Conservation (phyloP, 345 rosid genomes). For the Zanthoxylum bungeanum region DNA sequence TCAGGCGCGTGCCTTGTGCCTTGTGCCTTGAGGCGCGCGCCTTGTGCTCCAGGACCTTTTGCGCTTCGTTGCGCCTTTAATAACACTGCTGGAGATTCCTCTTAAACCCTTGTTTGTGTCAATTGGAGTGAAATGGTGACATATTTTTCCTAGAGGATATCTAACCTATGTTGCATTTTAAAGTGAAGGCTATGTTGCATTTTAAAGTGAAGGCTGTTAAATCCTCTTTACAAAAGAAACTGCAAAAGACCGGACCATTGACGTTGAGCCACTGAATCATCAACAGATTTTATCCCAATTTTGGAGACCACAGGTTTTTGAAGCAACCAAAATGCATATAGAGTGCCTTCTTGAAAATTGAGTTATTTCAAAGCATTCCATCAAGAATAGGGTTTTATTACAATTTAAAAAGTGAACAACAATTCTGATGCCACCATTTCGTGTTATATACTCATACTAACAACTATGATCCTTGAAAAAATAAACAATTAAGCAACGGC, state of each 20-base stretch:
- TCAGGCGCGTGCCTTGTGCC: too few species aligned
- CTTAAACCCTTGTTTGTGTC: neutral
- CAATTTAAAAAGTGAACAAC: neutral
- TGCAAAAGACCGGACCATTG: neutral
- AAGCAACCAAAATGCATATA: slow-evolving; percentile 20
- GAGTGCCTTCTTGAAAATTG: slow-evolving; percentile 17
- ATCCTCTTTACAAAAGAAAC: slow-evolving; percentile 9
- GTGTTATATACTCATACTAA: neutral
- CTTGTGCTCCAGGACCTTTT: too few species aligned
- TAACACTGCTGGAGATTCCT: too few species aligned
- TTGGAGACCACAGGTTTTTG: slow-evolving; percentile 22
- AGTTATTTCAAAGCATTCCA: neutral
- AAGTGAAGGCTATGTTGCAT: neutral
- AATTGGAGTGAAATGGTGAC: neutral
- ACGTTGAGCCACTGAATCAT: slow-evolving; percentile 25
- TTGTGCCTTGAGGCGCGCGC: too few species aligned
- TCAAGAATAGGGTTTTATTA: neutral
- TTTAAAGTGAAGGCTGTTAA: too few species aligned
- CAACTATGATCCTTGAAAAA: neutral
- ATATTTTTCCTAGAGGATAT: neutral
- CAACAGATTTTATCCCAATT: slow-evolving; percentile 14
- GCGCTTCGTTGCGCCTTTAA: too few species aligned
- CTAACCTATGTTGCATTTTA: neutral
- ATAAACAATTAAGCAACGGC: neutral
- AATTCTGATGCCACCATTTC: neutral